These are phyloP conservation scores for Chlorencoelia australis DNA, from an alignment of 2,329 filamentous ascomycete genomes.

Conservation along the genomic window DNA sequence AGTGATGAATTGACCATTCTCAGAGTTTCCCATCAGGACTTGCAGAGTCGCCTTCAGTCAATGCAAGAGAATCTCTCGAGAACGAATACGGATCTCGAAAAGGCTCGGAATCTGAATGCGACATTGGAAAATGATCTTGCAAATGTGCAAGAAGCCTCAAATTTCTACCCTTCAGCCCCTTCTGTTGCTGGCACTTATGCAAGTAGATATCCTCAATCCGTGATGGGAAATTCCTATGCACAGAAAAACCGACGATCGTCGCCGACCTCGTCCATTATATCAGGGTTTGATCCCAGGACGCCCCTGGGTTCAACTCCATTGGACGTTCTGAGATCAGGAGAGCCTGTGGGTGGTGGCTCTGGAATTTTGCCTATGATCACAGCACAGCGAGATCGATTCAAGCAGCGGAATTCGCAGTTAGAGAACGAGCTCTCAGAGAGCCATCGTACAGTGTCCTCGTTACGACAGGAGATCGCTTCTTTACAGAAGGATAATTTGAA, in stretches of 20 bases:
- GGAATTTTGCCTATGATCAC: constrained; percentile 97
- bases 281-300: constrained; percentile 72
- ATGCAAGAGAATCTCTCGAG: constrained; percentile 76
- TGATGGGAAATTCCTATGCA: constrained; percentile 27
- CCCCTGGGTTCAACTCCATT: constrained; percentile 38
- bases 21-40: constrained; percentile 85
- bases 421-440: constrained; percentile 82
- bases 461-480: constrained; percentile 83
- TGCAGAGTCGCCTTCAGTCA: constrained; percentile 68
- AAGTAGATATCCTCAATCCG: constrained; percentile 65
- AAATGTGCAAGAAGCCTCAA: constrained; percentile 75
- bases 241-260: constrained; percentile 61
- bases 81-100: constrained; percentile 79
- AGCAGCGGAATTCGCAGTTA: constrained; percentile 85
- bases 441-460: constrained; percentile 70
- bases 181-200: constrained; percentile 89
- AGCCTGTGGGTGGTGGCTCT: constrained; percentile 63
- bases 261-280: constrained; percentile 96
- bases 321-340: constrained; percentile 47
- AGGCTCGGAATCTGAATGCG: constrained; percentile 71
- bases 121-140: constrained; percentile 89
- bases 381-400: constrained; percentile 95
- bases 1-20: constrained; percentile 88
- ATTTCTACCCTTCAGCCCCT: constrained; percentile 77
- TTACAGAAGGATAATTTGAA: constrained; percentile 94